A percentile compares a stretch with the other conserved stretches of the same genome.
These are phyloP conservation scores for Adenanthera pavonina DNA, from an alignment of 306 rosid genomes.

Conservation along the genomic window DNA sequence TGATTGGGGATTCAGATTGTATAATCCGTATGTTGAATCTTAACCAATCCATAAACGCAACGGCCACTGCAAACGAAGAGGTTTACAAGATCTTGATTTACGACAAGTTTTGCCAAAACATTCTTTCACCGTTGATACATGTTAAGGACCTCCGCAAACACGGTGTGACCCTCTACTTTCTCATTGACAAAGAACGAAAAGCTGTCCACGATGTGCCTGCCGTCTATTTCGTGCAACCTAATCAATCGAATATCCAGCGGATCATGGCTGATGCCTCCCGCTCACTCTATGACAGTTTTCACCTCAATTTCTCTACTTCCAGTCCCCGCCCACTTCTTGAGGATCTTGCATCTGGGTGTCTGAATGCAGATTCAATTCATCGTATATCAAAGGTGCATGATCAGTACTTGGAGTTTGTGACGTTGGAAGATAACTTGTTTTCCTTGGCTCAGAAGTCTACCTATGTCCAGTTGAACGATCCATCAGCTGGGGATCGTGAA, in stretches of 20 bases:
- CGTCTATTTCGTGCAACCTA: slow-evolving; percentile 87
- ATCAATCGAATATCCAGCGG: slow-evolving; percentile 64
- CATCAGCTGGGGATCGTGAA: slow-evolving; percentile 90
- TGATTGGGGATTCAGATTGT: slow-evolving; percentile 68
- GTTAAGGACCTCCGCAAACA: slow-evolving; percentile 95
- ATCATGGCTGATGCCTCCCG: slow-evolving; percentile 76
- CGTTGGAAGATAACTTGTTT: slow-evolving; percentile 82
- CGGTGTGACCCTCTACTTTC: slow-evolving; percentile 90
- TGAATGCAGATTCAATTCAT: slow-evolving; percentile 70
- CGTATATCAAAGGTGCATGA: slow-evolving; percentile 89
- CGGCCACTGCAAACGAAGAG: slow-evolving; percentile 83
- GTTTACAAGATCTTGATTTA: slow-evolving; percentile 91
- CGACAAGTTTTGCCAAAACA: slow-evolving; percentile 85
- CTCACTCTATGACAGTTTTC: slow-evolving; percentile 74
- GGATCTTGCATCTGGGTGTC: slow-evolving; percentile 83
- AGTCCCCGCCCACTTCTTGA: slow-evolving; percentile 92
- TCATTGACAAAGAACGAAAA: slow-evolving; percentile 87
- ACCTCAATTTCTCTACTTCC: slow-evolving; percentile 80
- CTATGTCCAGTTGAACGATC: slow-evolving; percentile 85
- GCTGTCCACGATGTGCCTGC: slow-evolving; percentile 94
- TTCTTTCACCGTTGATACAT: slow-evolving; percentile 85
- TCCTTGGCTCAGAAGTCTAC: slow-evolving; percentile 77
- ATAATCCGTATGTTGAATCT: slow-evolving; percentile 89
- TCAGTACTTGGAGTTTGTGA: slow-evolving; percentile 92
- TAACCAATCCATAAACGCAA: slow-evolving; percentile 76